Evolutionary conservation across 2,329 filamentous ascomycete genomes (phyloP), one percentile per base, ranked within the genome.

Genomic region (Pyricularia grisea): DNA sequence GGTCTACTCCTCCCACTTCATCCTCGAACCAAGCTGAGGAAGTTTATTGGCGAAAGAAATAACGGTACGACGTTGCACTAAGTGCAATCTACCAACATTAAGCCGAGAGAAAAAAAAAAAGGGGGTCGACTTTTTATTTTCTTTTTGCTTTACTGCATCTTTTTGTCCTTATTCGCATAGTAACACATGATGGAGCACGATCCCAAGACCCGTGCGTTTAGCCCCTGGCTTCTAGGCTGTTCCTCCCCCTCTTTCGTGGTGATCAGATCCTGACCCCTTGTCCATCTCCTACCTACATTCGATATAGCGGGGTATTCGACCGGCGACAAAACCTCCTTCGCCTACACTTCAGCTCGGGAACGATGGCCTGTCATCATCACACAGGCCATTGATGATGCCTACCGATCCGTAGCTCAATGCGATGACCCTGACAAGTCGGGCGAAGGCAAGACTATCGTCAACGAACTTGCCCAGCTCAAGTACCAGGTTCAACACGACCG

Each of bases 291-390:
- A 14, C 30, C 28, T 28, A 61, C 42, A 10, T 5, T 20, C 3
- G 30, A 20, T n/a, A 69, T 74, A 96, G 92, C 90, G 65, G 88
- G 88, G 71, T 96, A 90, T 78, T 85, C 84, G 74, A 98, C 93
- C 55, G 88, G 86, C 74, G 94, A 98, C 81, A 87, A 87, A 75
- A 91, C 85, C 61, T 97, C 93, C 66, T 98, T 98, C 77, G 95
- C 92, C 68, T 93, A 89, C 79, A 84, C 89, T 70, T 97, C 95
- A 10, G 94, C 92, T 42, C 86, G 90, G 75, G 90, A 93, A 73
- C 86, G 95, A 78, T 99, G 94, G 95, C 95, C 95, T 20, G 85
- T 97, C 69, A 99, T 99, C 76, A 81, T 99, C 74, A 98, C 95
- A 20, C 88, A 93, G 77, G 92, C 91, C 69, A 95, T 99, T 75